Conservation (phyloP, 306 rosid species). For the Begonia masoniana region DNA sequence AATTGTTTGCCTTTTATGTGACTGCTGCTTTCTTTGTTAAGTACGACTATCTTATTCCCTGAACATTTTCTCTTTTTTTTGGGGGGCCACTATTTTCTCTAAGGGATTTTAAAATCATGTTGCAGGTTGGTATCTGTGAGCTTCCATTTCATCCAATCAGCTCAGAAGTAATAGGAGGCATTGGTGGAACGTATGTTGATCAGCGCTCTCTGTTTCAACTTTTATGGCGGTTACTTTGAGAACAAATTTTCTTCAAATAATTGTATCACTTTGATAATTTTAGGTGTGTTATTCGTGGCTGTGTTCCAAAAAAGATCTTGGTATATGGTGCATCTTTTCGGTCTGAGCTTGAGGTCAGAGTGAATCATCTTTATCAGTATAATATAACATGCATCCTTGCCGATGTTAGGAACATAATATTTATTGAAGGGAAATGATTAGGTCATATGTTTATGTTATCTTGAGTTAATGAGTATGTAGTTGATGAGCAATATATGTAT, state of each 20-base stretch:
- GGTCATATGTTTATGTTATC: no score
- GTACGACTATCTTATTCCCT: no score
- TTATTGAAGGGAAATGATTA: no score
- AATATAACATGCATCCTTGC: no score
- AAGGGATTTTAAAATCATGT: slow-evolving; percentile 13
- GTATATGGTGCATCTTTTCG: slow-evolving; percentile 85
- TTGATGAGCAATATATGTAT: no score
- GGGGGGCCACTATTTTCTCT: background rate
- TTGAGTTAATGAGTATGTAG: no score
- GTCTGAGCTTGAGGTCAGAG: slow-evolving; percentile 73
- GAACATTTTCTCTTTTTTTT: no score
- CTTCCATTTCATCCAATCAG: slow-evolving; percentile 89
- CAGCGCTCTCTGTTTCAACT: background rate
- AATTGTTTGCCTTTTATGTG: no score
- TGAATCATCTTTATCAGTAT: background rate
- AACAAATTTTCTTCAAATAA: slow-evolving; percentile 8
- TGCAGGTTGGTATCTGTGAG: slow-evolving; percentile 84
- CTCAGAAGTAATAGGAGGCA: slow-evolving; percentile 80
- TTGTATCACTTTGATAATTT: slow-evolving; percentile 18
- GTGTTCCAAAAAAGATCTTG: slow-evolving; percentile 98
- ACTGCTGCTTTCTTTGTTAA: no score
- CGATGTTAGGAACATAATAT: no score
- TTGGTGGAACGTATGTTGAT: slow-evolving; percentile 90
- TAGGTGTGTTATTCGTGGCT: slow-evolving; percentile 97
- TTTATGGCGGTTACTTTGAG: background rate